Base-by-base conservation (phyloP, 2,329 filamentous ascomycete species). In the Coniochaeta sp. region DNA sequence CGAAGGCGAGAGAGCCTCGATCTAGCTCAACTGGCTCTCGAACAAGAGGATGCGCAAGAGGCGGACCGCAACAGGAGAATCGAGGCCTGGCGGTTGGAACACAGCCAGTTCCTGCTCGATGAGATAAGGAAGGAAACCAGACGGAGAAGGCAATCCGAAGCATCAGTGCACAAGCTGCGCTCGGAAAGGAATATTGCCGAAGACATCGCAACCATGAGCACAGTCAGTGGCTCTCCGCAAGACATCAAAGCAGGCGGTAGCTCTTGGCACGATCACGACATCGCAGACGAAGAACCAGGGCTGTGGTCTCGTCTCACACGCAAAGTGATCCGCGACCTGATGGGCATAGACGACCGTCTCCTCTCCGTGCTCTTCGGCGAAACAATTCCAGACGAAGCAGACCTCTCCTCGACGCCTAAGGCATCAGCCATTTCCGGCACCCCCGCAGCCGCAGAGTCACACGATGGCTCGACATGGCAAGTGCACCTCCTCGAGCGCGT, bases 321-420 rank as follows among this genome's bases (percentile, higher is more conserved):
- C 53, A 89, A 85, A 61, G 87, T 97, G 26, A 90, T 99, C 59
- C 82, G 85, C 50, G 91, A 96, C 63, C 72, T 99, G 40, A 87
- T 97, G 65, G 92, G 92, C 8, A 87, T 99, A 51, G 91, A 97
- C 60, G 90, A 96, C 56, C 81, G 82, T 48, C 75, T 94, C 18
- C 77, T 99, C 8, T 88, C 88, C 0, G 84, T 96, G 48, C 84
- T 99, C 8, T 86, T 97, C 52, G 94, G 94, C 12, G 91, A 96
- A 65, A 74, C 81, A 2, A 70, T 95, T 22, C 83, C 85, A 3
- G 71, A 71, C 24, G 71, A 75, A 26, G 57, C 77, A 32, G 68
- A 76, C 53, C 56, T 77, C 9, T 73, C 74, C 9, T 66, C 72
- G 9, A 79, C 73, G 22, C 73, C 77, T 12, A 73, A 71, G 52